phyloP scores from a whole-genome alignment of 805 yeast species.

The Wickerhamiella hasegawae region DNA sequence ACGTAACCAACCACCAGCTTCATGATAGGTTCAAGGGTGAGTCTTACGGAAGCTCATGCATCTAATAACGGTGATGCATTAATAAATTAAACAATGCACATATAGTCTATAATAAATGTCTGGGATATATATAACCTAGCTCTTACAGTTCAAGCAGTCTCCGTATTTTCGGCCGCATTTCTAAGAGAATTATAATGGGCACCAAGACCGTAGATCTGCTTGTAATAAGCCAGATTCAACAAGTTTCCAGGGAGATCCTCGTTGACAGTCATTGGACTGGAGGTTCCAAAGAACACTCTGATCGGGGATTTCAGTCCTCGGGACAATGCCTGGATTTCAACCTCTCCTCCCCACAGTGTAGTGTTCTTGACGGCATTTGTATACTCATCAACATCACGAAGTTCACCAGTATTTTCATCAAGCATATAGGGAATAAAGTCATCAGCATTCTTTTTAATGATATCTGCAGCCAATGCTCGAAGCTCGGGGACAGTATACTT shows the following conservation, averaged over 20 bases:
- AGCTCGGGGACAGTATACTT: conserved; percentile 32
- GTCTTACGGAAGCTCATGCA: too few relatives aligned
- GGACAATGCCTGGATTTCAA: conserved; percentile 74
- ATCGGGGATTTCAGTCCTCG: conserved; percentile 57
- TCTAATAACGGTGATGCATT: too few relatives aligned
- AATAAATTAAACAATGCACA: too few relatives aligned
- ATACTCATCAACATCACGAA: conserved; percentile 54
- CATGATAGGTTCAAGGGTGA: too few relatives aligned
- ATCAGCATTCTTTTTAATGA: conserved; percentile 48
- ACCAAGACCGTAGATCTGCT: conserved; percentile 76
- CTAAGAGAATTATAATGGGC: conserved; percentile 80
- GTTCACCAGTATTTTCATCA: conserved; percentile 54
- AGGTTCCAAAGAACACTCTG: conserved; percentile 63
- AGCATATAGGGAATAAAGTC: conserved; percentile 69
- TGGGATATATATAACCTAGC: too few relatives aligned
- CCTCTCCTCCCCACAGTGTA: conserved; percentile 92
- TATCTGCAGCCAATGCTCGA: conserved; percentile 47
- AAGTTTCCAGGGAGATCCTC: conserved; percentile 37
- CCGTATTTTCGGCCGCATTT: too few relatives aligned
- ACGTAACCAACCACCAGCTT: conserved; percentile 48
- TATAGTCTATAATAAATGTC: too few relatives aligned
- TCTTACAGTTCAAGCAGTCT: too few relatives aligned
- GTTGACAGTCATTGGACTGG: conserved; percentile 48
- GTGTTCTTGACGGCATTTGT: conserved; percentile 53
- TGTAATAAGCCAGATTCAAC: conserved; percentile 63